Evolutionary conservation across 345 rosid genomes (phyloP).

Genomic region (Schrenkiella parvula): DNA sequence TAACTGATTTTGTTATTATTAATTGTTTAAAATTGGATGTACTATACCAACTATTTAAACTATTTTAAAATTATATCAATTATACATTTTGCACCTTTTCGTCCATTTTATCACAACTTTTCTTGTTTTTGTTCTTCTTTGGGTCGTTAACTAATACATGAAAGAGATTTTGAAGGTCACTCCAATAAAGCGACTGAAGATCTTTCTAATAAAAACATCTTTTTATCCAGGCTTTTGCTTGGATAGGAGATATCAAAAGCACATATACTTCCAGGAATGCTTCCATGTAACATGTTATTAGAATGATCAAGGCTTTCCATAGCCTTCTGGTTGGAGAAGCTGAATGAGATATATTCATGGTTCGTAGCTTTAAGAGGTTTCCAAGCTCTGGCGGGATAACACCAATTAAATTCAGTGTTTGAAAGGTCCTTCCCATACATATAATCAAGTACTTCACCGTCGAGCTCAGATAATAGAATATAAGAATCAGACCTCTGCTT

Average conservation of each 20-base stretch:
- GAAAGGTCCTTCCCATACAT: constrained; percentile 19
- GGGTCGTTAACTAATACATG: background rate
- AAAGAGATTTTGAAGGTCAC: no score
- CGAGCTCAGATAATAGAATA: background rate
- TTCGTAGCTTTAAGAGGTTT: background rate
- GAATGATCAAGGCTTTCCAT: constrained; percentile 5
- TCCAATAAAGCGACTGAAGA: no score
- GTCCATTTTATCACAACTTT: background rate
- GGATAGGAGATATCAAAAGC: no score
- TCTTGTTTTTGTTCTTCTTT: background rate
- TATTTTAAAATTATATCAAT: no score
- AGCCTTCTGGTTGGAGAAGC: background rate
- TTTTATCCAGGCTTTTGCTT: no score
- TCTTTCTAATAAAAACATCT: no score
- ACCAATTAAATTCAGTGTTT: constrained; percentile 17
- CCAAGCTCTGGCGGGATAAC: constrained; percentile 7
- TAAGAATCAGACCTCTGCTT: constrained; percentile 9
- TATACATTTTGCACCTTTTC: background rate
- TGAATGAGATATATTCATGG: background rate
- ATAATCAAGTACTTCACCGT: background rate
- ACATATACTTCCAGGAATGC: no score
- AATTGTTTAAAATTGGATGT: background rate
- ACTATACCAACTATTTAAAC: background rate
- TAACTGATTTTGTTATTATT: no score
- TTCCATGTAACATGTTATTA: constrained; percentile 1